Percentiles rank a stretch among this genome's conserved stretches.
Evolutionary conservation across 768 basidiomycete species (phyloP).

Genomic region (Auriscalpium orientale): DNA sequence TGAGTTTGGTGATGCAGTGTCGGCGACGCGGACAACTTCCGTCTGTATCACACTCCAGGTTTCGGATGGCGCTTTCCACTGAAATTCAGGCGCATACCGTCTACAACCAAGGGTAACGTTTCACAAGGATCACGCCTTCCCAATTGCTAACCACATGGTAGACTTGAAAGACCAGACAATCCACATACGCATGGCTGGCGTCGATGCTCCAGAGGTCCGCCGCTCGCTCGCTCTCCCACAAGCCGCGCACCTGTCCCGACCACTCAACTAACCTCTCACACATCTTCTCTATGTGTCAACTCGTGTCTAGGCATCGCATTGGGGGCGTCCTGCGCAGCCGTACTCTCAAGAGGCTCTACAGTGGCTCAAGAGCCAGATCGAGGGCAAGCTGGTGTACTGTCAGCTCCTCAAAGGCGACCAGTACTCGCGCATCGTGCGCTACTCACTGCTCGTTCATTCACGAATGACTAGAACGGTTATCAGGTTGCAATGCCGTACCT

Average conservation of each 20-base stretch:
- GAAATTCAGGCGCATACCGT: slow-evolving; percentile 60
- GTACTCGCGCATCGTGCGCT: slow-evolving; percentile 70
- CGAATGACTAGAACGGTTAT: not conserved
- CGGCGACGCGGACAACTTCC: slow-evolving; percentile 83
- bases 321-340: slow-evolving; percentile 74
- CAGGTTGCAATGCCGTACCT: slow-evolving; percentile 65
- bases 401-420: slow-evolving; percentile 75
- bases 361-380: slow-evolving; percentile 57
- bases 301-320: slow-evolving; percentile 58
- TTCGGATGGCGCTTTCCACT: slow-evolving; percentile 70
- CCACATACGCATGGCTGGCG: slow-evolving; percentile 81
- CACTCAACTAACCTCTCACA: not conserved
- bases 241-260: not conserved
- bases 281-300: not conserved
- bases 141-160: slow-evolving; percentile 19
- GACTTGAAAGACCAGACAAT: slow-evolving; percentile 77
- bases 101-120: slow-evolving; percentile 44
- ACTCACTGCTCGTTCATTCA: not conserved
- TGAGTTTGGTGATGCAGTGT: slow-evolving; percentile 39
- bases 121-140: not conserved
- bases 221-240: not conserved
- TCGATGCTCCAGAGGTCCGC: slow-evolving; percentile 86
- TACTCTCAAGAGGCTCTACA: slow-evolving; percentile 64
- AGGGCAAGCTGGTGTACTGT: slow-evolving; percentile 57
- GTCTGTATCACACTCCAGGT: slow-evolving; percentile 79